phyloP scores from a whole-genome alignment of 2,329 filamentous ascomycete species.

The Endocalyx cinctus region DNA sequence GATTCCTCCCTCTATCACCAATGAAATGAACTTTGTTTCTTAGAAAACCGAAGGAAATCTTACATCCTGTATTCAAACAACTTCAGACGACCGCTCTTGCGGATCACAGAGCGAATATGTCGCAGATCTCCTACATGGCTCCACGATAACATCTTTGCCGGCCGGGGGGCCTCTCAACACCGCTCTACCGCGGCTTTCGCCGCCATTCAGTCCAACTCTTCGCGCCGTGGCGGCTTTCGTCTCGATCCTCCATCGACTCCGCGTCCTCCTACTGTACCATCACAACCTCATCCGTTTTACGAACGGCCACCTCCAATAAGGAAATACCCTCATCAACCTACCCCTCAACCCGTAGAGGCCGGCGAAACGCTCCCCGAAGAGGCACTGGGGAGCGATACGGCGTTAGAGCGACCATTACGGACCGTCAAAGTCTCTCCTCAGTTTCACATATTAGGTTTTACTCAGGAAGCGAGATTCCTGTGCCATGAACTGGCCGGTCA shows the following conservation, averaged over 20 bases:
- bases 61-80: slow-evolving; percentile 29
- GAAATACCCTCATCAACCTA: no score
- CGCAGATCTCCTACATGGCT: slow-evolving; percentile 33
- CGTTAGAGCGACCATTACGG: background rate
- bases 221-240: slow-evolving; percentile 12
- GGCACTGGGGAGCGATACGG: no score
- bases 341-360: no score
- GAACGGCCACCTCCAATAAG: background rate
- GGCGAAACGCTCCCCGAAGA: background rate
- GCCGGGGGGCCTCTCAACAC: slow-evolving; percentile 31
- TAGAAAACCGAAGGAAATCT: no score
- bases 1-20: no score
- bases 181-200: slow-evolving; percentile 18
- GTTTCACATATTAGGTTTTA: slow-evolving; percentile 60
- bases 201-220: slow-evolving; percentile 23
- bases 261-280: slow-evolving; percentile 6
- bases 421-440: slow-evolving; percentile 30
- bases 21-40: no score
- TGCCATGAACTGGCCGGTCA: slow-evolving; percentile 59
- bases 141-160: slow-evolving; percentile 31
- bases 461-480: slow-evolving; percentile 59
- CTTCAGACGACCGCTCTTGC: slow-evolving; percentile 31
- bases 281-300: slow-evolving; percentile 1
- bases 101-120: slow-evolving; percentile 40
- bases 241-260: slow-evolving; percentile 17